Base-by-base conservation (phyloP, 495 filamentous ascomycete genomes). In the Daldinia loculata region DNA sequence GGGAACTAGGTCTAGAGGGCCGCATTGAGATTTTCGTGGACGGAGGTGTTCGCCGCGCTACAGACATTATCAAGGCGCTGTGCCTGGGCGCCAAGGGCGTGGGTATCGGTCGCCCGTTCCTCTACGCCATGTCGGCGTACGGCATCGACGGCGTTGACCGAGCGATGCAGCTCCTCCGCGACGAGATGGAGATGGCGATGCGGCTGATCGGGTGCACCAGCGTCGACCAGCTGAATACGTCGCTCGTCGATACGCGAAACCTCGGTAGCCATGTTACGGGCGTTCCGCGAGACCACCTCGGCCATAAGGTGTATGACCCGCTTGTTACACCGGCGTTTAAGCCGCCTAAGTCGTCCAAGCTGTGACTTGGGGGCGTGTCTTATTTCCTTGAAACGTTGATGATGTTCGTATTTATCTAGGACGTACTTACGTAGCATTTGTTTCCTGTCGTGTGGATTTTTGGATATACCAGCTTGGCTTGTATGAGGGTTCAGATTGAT, bases 131-230 rank as follows among this genome's bases (percentile, higher is more conserved):
- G 95, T 92, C 89, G 50, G 87, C 94, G 12, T 99, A 99, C 78
- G 95, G 95, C 0, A 81, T 93, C 60, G 84, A 89, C 2, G 95
- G 95, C 66, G 95, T 98, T 27, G 90, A 95, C 70, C 86, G 93
- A 15, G 95, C 95, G 22, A 97, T 98, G 90, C 92, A 95, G 81
- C 83, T 99, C 70, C 87, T 99, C 66, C 96, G 93, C 84, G 95
- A 98, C 77, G 95, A 99, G 86, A 93, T 99, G 90, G 94, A 95
- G 84, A 97, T 98, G 95, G 92, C 92, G 74, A 98, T 99, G 95
- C 88, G 96, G 8, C 82, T 99, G 69, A 93, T 98, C 72, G 95
- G 95, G 14, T 91, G 88, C 30, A 85, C 84, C 1, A 88, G 75
- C 41, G 77, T 99, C 24, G 89, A 87, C 38, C 90, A 99, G 60